A percentile compares a stretch with the other conserved stretches of the same genome.
Conservation (phyloP, 345 rosid species). For the Schrenkiella parvula region DNA sequence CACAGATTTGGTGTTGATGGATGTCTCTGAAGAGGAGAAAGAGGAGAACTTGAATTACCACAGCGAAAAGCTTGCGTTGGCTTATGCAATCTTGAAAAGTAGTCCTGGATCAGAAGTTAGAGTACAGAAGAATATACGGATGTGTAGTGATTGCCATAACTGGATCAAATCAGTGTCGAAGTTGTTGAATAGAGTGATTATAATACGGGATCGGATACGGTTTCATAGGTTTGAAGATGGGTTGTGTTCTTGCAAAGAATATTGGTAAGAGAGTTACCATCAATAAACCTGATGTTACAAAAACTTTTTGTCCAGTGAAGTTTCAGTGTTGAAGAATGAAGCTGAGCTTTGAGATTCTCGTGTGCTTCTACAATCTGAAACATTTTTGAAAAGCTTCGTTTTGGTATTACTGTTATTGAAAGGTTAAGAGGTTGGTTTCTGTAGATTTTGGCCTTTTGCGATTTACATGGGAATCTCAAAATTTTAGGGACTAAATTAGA, state of each 20-base stretch:
- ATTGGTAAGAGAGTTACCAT: conserved; percentile 38
- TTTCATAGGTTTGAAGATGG: conserved; percentile 85
- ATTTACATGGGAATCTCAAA: background rate
- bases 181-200: conserved; percentile 53
- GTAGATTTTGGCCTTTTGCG: background rate
- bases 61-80: conserved; percentile 81
- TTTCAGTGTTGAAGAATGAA: conserved; percentile 4
- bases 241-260: conserved; percentile 66
- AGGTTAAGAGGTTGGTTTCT: background rate
- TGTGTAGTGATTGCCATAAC: conserved; percentile 75
- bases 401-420: background rate
- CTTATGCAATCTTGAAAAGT: conserved; percentile 67
- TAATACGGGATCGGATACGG: conserved; percentile 71
- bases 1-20: conserved; percentile 78
- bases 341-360: background rate
- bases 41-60: conserved; percentile 66
- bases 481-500: background rate
- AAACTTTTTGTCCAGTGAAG: background rate
- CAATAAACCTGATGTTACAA: background rate
- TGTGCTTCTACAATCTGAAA: background rate
- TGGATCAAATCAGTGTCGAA: conserved; percentile 70
- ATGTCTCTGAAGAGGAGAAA: conserved; percentile 81
- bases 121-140: conserved; percentile 69
- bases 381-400: background rate
- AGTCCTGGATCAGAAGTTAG: conserved; percentile 62